Conservation (phyloP, 768 basidiomycete species). For the Lentinula aciculospora region DNA sequence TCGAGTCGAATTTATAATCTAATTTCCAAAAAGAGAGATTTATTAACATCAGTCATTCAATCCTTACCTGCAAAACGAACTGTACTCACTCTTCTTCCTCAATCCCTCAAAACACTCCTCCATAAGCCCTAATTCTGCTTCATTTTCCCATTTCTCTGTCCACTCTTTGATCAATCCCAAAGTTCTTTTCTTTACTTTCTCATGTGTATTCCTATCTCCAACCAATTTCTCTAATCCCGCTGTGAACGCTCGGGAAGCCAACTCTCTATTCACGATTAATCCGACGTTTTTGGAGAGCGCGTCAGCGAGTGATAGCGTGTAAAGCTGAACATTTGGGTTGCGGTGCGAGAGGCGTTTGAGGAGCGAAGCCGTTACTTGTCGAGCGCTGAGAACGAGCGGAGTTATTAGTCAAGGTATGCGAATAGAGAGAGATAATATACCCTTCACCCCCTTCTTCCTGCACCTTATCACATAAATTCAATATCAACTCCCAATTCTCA, state of each 20-base stretch:
- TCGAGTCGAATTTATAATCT: conserved; percentile 71
- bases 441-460: conserved; percentile 82
- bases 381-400: conserved; percentile 54
- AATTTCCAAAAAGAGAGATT: neutral
- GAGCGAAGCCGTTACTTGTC: conserved; percentile 76
- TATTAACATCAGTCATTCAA: too few relatives aligned
- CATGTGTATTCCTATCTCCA: conserved; percentile 90
- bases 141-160: conserved; percentile 79
- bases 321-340: conserved; percentile 95
- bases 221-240: conserved; percentile 82
- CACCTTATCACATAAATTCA: conserved; percentile 96
- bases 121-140: conserved; percentile 82
- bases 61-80: too few relatives aligned
- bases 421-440: conserved; percentile 36
- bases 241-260: conserved; percentile 88
- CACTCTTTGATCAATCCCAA: conserved; percentile 73
- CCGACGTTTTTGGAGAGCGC: conserved; percentile 90
- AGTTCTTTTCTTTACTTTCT: conserved; percentile 78
- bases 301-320: conserved; percentile 83
- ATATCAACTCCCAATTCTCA: conserved; percentile 94
- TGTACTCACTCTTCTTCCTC: conserved; percentile 66
- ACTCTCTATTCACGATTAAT: conserved; percentile 73
- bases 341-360: conserved; percentile 91
- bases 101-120: conserved; percentile 81
- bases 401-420: conserved; percentile 5